Percentiles rank a stretch among this genome's conserved stretches.
Evolutionary conservation across 1,139 yeast genomes (phyloP).

Genomic region (Saccharomycopsis crataegensis): DNA sequence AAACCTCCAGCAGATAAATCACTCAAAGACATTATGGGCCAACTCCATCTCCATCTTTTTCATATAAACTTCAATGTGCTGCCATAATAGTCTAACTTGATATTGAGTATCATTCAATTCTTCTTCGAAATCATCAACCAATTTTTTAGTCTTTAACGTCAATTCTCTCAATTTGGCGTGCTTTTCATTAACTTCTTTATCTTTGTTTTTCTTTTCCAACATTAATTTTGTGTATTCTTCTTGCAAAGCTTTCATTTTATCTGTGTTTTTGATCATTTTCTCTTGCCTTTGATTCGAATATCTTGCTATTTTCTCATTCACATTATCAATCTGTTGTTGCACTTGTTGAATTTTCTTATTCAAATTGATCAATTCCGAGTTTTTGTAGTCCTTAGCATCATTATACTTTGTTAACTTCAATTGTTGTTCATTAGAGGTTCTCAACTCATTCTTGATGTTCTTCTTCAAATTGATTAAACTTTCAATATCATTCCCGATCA

Average conservation of each 20-base stretch:
- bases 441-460: slow-evolving; percentile 48
- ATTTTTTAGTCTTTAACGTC: slow-evolving; percentile 5
- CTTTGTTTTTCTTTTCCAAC: slow-evolving; percentile 44
- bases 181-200: slow-evolving; percentile 44
- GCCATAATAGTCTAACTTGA: slow-evolving; percentile 14
- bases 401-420: slow-evolving; percentile 35
- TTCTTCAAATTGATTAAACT: slow-evolving; percentile 47
- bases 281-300: slow-evolving; percentile 42
- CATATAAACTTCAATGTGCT: slow-evolving; percentile 18
- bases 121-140: slow-evolving; percentile 10
- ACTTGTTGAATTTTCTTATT: slow-evolving; percentile 43
- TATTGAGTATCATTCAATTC: slow-evolving; percentile 16
- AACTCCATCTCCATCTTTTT: slow-evolving; percentile 12
- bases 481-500: slow-evolving; percentile 48
- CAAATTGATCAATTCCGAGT: slow-evolving; percentile 40
- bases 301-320: slow-evolving; percentile 47
- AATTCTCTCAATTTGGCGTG: slow-evolving; percentile 22
- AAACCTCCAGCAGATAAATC: background rate
- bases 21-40: background rate
- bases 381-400: slow-evolving; percentile 42
- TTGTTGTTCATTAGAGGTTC: slow-evolving; percentile 39
- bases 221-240: slow-evolving; percentile 42
- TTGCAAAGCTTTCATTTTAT: slow-evolving; percentile 39
- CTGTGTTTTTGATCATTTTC: slow-evolving; percentile 38
- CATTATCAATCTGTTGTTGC: slow-evolving; percentile 44